phyloP scores from a whole-genome alignment of 129 eudicot species.

The Arctium minus region DNA sequence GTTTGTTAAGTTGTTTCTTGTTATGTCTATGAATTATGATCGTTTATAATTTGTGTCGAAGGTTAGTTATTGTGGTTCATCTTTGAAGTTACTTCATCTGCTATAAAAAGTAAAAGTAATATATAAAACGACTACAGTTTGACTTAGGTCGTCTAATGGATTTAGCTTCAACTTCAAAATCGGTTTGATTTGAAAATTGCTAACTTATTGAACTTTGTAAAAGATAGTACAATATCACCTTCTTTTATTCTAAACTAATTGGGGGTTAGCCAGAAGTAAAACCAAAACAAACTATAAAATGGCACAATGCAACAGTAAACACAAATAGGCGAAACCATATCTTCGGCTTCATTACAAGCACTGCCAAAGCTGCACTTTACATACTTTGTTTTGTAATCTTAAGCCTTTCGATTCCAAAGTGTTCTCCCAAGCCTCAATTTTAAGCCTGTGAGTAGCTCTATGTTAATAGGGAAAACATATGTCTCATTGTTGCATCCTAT shows the following conservation, averaged over 20 bases:
- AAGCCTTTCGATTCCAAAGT: too few relatives aligned
- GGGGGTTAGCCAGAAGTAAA: neutral
- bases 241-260: neutral
- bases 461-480: too few relatives aligned
- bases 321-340: neutral
- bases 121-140: neutral
- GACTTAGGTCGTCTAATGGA: neutral
- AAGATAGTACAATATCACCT: neutral
- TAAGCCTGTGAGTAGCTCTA: too few relatives aligned
- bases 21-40: neutral
- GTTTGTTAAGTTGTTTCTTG: constrained; percentile 3
- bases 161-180: neutral
- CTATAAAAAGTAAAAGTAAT: neutral
- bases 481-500: too few relatives aligned
- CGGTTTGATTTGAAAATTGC: neutral
- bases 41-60: neutral
- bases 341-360: too few relatives aligned
- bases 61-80: constrained; percentile 1
- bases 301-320: neutral
- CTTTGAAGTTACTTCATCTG: neutral
- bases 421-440: too few relatives aligned
- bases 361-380: too few relatives aligned
- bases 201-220: neutral
- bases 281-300: neutral
- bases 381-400: too few relatives aligned